These are phyloP conservation scores for Grosmannia serpens DNA, from an alignment of 2,329 filamentous ascomycete genomes.

Conservation along the genomic window DNA sequence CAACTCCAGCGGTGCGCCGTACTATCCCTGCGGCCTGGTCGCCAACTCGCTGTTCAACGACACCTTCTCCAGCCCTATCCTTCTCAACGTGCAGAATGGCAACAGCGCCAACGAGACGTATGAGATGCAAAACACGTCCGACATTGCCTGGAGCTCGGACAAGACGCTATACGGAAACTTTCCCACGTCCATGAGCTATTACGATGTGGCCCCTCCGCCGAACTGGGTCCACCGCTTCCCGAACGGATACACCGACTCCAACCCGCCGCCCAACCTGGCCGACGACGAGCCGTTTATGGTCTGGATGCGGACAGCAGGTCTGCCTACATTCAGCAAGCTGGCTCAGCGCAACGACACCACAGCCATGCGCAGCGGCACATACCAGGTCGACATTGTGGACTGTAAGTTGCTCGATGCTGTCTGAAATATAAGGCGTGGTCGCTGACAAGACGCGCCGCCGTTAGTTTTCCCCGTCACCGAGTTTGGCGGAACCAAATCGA, in stretches of 20 bases:
- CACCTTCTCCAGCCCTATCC: constrained; percentile 57
- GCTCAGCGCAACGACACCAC: constrained; percentile 68
- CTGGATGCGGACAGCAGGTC: constrained; percentile 95
- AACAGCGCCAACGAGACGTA: constrained; percentile 43
- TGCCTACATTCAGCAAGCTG: constrained; percentile 91
- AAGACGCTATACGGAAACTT: constrained; percentile 58
- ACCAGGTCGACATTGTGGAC: constrained; percentile 64
- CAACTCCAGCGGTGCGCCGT: constrained; percentile 47
- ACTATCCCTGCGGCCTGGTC: constrained; percentile 91
- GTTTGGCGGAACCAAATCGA: constrained; percentile 80
- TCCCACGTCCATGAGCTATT: constrained; percentile 48
- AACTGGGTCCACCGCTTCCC: constrained; percentile 71
- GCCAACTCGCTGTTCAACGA: constrained; percentile 98
- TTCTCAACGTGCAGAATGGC: constrained; percentile 38
- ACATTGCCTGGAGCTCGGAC: constrained; percentile 83
- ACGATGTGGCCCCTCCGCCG: constrained; percentile 66
- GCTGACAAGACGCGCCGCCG: constrained; percentile 2
- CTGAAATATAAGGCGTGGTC: not conserved
- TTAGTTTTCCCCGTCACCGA: constrained; percentile 68
- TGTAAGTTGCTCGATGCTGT: constrained; percentile 44
- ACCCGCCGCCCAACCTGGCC: constrained; percentile 60
- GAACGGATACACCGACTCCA: constrained; percentile 52
- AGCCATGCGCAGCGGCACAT: constrained; percentile 57
- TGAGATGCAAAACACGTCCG: constrained; percentile 58
- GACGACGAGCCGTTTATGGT: constrained; percentile 82